Evolutionary conservation across 192 early-diverging fungal genomes (phyloP).

Genomic region (Entomortierella beljakovae): DNA sequence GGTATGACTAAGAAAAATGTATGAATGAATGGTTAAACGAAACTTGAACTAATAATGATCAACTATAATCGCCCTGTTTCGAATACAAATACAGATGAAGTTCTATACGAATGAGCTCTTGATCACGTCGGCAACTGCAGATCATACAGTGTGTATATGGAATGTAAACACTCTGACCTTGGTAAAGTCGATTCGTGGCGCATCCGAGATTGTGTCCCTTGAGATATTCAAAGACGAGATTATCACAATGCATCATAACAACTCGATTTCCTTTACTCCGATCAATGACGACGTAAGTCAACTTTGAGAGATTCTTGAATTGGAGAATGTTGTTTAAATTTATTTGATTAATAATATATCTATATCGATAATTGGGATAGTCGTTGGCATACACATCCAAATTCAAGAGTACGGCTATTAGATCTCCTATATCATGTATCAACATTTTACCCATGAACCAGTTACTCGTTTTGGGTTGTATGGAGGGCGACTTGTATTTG

Average conservation of each 20-base stretch:
- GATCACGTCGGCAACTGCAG: constrained; percentile 64
- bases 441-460: constrained; percentile 67
- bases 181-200: constrained; percentile 66
- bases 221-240: constrained; percentile 72
- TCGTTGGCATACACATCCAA: constrained; percentile 67
- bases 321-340: not conserved
- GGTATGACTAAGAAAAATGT: constrained; percentile 32
- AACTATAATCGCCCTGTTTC: no score
- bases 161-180: constrained; percentile 59
- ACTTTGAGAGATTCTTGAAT: not conserved
- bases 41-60: no score
- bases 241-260: constrained; percentile 67
- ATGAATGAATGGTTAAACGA: no score
- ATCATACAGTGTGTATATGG: constrained; percentile 70
- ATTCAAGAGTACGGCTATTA: constrained; percentile 67
- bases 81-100: constrained; percentile 60
- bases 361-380: constrained; percentile 20
- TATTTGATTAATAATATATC: not conserved
- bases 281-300: constrained; percentile 69
- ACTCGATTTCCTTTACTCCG: constrained; percentile 68
- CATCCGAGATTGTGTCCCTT: constrained; percentile 63
- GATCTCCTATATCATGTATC: constrained; percentile 64
- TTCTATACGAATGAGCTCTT: constrained; percentile 67
- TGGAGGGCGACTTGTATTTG: constrained; percentile 68
- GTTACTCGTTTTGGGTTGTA: constrained; percentile 65